These are phyloP conservation scores for Agaricus sinodeliciosus DNA, from an alignment of 768 basidiomycete species.

Conservation along the genomic window DNA sequence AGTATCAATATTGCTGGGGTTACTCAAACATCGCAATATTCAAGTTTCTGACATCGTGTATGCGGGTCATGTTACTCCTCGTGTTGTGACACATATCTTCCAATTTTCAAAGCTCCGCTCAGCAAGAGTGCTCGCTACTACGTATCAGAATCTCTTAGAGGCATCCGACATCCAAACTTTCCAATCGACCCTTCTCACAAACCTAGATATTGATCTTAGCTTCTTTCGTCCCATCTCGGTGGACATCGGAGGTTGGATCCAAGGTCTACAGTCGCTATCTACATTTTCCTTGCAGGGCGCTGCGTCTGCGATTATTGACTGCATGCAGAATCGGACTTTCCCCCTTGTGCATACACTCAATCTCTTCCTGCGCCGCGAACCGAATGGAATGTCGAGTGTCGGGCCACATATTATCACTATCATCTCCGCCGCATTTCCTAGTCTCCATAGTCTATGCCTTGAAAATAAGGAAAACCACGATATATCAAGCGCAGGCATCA, in stretches of 20 bases:
- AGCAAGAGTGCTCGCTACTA: background rate
- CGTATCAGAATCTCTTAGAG: background rate
- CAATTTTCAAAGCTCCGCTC: background rate
- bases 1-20: background rate
- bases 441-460: background rate
- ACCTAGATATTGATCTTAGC: background rate
- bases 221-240: background rate
- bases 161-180: background rate
- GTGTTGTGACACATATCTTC: background rate
- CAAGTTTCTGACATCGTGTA: background rate
- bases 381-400: background rate
- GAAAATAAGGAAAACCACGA: background rate
- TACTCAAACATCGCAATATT: background rate
- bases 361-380: background rate
- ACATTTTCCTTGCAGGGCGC: background rate
- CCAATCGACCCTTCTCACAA: background rate
- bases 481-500: background rate
- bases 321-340: background rate
- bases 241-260: background rate
- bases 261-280: background rate
- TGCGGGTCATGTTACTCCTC: background rate
- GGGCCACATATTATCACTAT: background rate
- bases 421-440: background rate
- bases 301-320: background rate
- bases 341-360: background rate